phyloP scores from a whole-genome alignment of 306 rosid species.

The Echinosophora koreensis region DNA sequence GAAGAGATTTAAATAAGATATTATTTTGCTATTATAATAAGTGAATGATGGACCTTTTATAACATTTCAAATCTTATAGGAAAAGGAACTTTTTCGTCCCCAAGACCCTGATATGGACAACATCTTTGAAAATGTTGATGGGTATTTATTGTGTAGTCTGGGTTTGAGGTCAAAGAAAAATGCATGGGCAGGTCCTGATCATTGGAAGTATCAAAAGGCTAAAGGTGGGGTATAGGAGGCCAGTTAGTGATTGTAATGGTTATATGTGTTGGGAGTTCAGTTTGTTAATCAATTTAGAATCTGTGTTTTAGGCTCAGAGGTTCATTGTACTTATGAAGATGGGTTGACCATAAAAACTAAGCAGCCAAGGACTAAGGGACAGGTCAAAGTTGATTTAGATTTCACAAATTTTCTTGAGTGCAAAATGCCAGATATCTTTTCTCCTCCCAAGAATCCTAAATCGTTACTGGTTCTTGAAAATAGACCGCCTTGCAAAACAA shows the following conservation, averaged over 20 bases:
- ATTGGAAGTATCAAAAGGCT: constrained; percentile 83
- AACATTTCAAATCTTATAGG: constrained; percentile 57
- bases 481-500: constrained; percentile 68
- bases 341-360: constrained; percentile 55
- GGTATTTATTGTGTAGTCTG: constrained; percentile 71
- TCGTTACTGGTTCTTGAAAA: constrained; percentile 71
- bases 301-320: constrained; percentile 62
- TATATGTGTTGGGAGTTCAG: constrained; percentile 31
- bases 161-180: constrained; percentile 80
- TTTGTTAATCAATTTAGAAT: constrained; percentile 36
- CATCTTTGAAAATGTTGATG: constrained; percentile 74
- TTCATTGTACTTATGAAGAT: constrained; percentile 61
- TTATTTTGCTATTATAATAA: constrained; percentile 26
- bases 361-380: constrained; percentile 65
- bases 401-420: constrained; percentile 72
- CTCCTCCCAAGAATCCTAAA: constrained; percentile 90
- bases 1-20: constrained; percentile 27
- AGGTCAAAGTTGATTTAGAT: constrained; percentile 69
- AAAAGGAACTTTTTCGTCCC: constrained; percentile 60
- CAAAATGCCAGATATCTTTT: constrained; percentile 61
- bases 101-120: constrained; percentile 61
- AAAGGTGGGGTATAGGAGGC: constrained; percentile 62
- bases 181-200: constrained; percentile 99
- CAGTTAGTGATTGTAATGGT: constrained; percentile 11
- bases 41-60: constrained; percentile 39